A percentile compares a stretch with the other conserved stretches of the same genome.
Evolutionary conservation across 2,329 filamentous ascomycete species (phyloP).

Genomic region (Aschersonia sp.): DNA sequence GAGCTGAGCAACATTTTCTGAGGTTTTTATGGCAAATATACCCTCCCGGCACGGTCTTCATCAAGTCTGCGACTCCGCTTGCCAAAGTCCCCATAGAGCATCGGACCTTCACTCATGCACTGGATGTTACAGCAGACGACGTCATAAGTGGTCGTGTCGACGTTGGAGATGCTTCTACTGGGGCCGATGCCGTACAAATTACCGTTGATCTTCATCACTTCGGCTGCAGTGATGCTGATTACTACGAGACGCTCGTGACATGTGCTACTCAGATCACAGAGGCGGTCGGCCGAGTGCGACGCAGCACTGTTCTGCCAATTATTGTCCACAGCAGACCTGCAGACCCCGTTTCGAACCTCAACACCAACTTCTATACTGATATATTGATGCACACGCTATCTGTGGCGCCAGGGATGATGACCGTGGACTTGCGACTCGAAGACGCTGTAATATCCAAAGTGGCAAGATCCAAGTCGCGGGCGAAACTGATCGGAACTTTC

Average conservation of each 20-base stretch:
- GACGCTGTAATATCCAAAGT: conserved; percentile 34
- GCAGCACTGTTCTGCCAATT: conserved; percentile 46
- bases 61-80: conserved; percentile 51
- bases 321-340: conserved; percentile 33
- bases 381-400: conserved; percentile 45
- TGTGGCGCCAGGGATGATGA: conserved; percentile 47
- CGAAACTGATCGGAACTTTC: conserved; percentile 47
- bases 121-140: conserved; percentile 43
- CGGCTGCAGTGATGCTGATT: conserved; percentile 6
- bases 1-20: conserved; percentile 53
- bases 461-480: conserved; percentile 33
- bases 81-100: conserved; percentile 45
- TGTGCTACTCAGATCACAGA: conserved; percentile 38
- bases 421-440: conserved; percentile 44
- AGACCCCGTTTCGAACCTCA: conserved; percentile 9
- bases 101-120: conserved; percentile 51
- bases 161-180: conserved; percentile 50
- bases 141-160: conserved; percentile 39
- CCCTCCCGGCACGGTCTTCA: conserved; percentile 35
- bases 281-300: conserved; percentile 43
- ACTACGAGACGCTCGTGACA: conserved; percentile 9
- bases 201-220: conserved; percentile 28
- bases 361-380: conserved; percentile 30
- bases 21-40: conserved; percentile 51
- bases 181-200: conserved; percentile 52